phyloP scores from a whole-genome alignment of 345 rosid genomes.

The Populus deltoides region DNA sequence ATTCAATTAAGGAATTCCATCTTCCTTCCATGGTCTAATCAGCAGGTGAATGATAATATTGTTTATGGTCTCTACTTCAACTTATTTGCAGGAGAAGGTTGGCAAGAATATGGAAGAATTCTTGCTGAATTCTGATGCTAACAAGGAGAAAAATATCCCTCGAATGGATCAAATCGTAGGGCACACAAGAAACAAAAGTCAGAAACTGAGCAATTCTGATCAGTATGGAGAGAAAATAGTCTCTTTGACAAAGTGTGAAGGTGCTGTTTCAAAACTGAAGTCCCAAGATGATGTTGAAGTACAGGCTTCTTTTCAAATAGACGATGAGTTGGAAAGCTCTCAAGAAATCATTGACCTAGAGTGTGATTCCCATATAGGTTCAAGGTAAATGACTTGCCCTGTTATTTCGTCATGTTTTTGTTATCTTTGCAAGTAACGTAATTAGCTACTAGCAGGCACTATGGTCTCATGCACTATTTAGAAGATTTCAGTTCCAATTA shows the following conservation, averaged over 20 bases:
- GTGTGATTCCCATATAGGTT: slow-evolving; percentile 38
- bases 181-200: slow-evolving; percentile 29
- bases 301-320: slow-evolving; percentile 36
- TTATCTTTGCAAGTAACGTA: not conserved
- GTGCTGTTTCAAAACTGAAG: slow-evolving; percentile 20
- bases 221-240: slow-evolving; percentile 19
- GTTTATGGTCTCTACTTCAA: slow-evolving; percentile 24
- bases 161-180: slow-evolving; percentile 25
- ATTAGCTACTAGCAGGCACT: not conserved
- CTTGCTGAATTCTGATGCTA: slow-evolving; percentile 25
- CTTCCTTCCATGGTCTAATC: not conserved
- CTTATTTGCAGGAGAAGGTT: slow-evolving; percentile 48
- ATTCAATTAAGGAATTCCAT: not conserved
- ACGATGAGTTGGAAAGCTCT: slow-evolving; percentile 31
- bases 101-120: slow-evolving; percentile 33
- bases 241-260: slow-evolving; percentile 28
- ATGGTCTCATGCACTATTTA: not conserved
- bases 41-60: slow-evolving; percentile 4
- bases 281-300: slow-evolving; percentile 30
- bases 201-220: slow-evolving; percentile 37
- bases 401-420: slow-evolving; percentile 1
- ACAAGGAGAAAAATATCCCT: slow-evolving; percentile 22
- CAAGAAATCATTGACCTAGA: slow-evolving; percentile 54
- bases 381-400: slow-evolving; percentile 45
- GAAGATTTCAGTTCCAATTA: not conserved